Percentiles rank a stretch among this genome's conserved stretches.
Conservation (phyloP, 345 rosid species). For the Gossypium rotundifolium region DNA sequence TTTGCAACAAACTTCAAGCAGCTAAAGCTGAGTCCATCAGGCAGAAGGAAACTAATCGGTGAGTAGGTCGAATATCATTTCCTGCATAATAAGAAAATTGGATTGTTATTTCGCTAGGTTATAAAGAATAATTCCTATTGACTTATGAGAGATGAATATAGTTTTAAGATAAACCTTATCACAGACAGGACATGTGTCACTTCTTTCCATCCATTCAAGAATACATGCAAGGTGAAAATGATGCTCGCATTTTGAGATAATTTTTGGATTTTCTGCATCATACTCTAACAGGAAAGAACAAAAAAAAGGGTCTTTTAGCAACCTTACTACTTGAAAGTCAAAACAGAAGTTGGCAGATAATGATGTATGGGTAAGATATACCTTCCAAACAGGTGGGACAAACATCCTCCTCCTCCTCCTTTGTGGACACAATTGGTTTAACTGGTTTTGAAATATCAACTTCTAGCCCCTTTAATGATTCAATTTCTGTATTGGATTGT, state of each 20-base stretch:
- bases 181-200: conserved; percentile 93
- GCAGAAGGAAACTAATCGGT: conserved; percentile 29
- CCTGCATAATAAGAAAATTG: conserved; percentile 42
- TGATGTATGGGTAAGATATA: conserved; percentile 13
- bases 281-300: conserved; percentile 52
- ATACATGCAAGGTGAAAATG: conserved; percentile 95
- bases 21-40: conserved; percentile 4
- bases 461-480: conserved; percentile 45
- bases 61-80: conserved; percentile 58
- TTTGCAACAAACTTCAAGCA: conserved; percentile 14
- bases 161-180: conserved; percentile 48
- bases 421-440: conserved; percentile 28
- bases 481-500: conserved; percentile 30
- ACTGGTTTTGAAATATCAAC: conserved; percentile 51
- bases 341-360: not conserved
- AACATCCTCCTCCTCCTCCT: conserved; percentile 59
- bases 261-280: conserved; percentile 80
- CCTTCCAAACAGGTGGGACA: conserved; percentile 99
- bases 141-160: not conserved
- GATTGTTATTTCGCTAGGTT: not conserved
- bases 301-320: not conserved
- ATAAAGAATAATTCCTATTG: not conserved
- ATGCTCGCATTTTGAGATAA: conserved; percentile 78
- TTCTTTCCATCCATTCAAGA: conserved; percentile 99
- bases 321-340: not conserved